Conservation (phyloP, 345 rosid species). For the Combretum micranthum region DNA sequence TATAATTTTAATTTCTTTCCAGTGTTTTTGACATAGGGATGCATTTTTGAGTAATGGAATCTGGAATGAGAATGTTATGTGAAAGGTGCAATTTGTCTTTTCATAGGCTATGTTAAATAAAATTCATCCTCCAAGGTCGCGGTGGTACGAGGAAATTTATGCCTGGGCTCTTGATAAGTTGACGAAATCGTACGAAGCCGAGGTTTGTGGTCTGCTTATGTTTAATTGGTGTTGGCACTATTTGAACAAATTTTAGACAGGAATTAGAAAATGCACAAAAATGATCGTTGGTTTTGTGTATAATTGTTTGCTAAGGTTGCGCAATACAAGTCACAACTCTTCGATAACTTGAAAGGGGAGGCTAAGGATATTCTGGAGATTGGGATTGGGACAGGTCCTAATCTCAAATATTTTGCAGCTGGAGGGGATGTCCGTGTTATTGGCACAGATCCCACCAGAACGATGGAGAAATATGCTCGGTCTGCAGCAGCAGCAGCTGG, state of each 20-base stretch:
- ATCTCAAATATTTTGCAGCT: constrained; percentile 57
- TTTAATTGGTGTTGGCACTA: not conserved
- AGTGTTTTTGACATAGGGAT: not conserved
- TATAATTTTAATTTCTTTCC: no score
- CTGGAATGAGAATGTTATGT: no score
- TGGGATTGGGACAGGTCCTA: constrained; percentile 86
- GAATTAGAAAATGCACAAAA: not conserved
- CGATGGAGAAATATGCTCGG: constrained; percentile 66
- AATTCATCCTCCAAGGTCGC: constrained; percentile 64
- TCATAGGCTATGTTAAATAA: constrained; percentile 39
- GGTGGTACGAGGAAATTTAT: constrained; percentile 71
- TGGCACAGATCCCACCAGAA: constrained; percentile 69
- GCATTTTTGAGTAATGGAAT: not conserved
- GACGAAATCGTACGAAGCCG: constrained; percentile 60
- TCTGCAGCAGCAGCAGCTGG: constrained; percentile 64
- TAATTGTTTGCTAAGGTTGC: constrained; percentile 37
- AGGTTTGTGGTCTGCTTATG: constrained; percentile 27
- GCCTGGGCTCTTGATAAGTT: constrained; percentile 37
- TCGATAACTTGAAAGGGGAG: constrained; percentile 49
- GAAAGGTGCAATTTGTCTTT: not conserved
- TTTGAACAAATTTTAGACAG: not conserved
- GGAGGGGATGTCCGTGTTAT: constrained; percentile 40
- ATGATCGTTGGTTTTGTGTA: not conserved
- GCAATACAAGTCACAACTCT: constrained; percentile 49
- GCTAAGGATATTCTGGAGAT: constrained; percentile 66